A percentile compares a stretch with the other conserved stretches of the same genome.
Evolutionary conservation across 768 basidiomycete genomes (phyloP).

Genomic region (Mrakia frigida): DNA sequence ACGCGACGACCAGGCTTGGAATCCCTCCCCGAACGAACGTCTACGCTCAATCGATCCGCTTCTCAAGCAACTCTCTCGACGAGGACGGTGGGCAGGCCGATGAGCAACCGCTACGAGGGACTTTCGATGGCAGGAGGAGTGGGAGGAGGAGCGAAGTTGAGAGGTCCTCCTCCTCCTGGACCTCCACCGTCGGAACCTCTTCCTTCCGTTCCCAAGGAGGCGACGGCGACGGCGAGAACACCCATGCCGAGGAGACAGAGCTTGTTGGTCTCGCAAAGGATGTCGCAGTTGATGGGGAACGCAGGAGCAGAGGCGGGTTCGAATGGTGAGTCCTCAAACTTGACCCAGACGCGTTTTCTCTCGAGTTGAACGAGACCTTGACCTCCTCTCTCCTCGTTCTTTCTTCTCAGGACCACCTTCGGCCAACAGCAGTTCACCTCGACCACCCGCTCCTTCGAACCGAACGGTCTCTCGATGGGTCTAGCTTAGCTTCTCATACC

Average conservation of each 20-base stretch:
- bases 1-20: neutral
- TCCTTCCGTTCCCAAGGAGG: neutral
- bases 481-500: no score
- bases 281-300: slow-evolving; percentile 1
- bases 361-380: neutral
- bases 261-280: slow-evolving; percentile 2
- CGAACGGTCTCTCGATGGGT: neutral
- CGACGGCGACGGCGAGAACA: neutral
- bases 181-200: neutral
- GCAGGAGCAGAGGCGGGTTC: neutral
- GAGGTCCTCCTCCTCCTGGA: neutral
- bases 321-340: neutral
- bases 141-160: neutral
- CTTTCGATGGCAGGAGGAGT: neutral
- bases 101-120: neutral
- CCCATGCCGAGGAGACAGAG: neutral
- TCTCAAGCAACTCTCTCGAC: neutral
- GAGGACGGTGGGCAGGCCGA: neutral
- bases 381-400: neutral
- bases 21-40: neutral
- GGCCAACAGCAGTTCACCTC: neutral
- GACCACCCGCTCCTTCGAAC: neutral
- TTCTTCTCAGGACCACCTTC: neutral
- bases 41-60: neutral
- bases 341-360: neutral